Base-by-base conservation (phyloP, 805 yeast genomes). In the Komagataella populi region DNA sequence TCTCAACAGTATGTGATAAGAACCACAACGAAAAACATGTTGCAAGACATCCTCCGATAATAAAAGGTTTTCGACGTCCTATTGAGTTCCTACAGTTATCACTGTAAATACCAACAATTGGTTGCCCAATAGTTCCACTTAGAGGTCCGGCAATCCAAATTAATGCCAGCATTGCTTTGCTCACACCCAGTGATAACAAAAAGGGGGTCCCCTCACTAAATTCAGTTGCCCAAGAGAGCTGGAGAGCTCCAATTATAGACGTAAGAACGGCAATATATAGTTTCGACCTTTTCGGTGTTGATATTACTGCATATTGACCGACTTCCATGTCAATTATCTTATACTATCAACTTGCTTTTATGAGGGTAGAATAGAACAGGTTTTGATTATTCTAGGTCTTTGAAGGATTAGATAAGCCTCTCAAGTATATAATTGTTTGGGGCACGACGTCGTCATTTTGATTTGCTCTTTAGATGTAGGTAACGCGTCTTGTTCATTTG, bases 111-210 rank as follows among this genome's bases (percentile, higher is more conserved):
- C 87, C 87, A 45, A 80, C 75, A 3, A 80, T 66, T 0, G 87
- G 87, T 61, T 81, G 86, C 0, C 83, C 83, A 20, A 81, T 55
- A 0, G 81, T 70, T 1, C 86, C 86, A 12, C 82, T 74, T 14
- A 80, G 57, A 0, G 87, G 86, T 2, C 86, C 84, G 1, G 84
- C 84, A 20, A 81, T 70, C 87, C 86, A 81, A 3, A 81, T 73
- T 48, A 81, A 63, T 6, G 83, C 79, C 56, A 81, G 61, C 0
- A 71, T 57, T 20, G 76, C 72, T 56, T 78, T 80, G 2, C 84
- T 74, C 48, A 81, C 66, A 4, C 86, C 86, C n/a, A 81, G 63
- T 0, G 82, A 77, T n/a, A 80, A 62, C 14, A 81, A 60, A 56
- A 73, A 80, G 0, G 84, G 82, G 3, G 81, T 79, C 3, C 83